Percentiles rank a stretch among this genome's conserved stretches.
Conservation (phyloP, 768 basidiomycete species). For the Tulasnella sp. region DNA sequence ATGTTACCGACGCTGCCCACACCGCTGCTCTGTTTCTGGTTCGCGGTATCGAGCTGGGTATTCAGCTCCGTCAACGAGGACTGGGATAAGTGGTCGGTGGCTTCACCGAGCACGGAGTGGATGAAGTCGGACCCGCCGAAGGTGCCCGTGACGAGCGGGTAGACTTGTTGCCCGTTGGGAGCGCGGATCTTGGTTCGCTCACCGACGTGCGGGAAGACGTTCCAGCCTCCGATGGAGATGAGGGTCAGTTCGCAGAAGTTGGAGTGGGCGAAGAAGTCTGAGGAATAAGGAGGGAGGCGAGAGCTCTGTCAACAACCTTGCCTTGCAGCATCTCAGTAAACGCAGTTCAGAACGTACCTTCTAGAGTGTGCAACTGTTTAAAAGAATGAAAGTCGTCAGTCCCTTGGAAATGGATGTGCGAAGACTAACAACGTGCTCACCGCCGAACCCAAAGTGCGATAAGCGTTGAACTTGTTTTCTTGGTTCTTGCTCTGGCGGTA, state of each 20-base stretch:
- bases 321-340: too few species aligned
- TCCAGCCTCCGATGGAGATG: conserved; percentile 53
- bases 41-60: conserved; percentile 58
- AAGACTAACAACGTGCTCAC: not conserved
- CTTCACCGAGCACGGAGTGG: conserved; percentile 62
- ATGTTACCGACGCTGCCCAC: conserved; percentile 25
- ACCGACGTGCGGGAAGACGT: conserved; percentile 84
- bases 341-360: not conserved
- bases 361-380: conserved; percentile 10
- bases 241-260: conserved; percentile 75
- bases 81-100: conserved; percentile 43
- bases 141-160: conserved; percentile 73
- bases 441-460: conserved; percentile 61
- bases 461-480: conserved; percentile 66
- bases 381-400: not conserved
- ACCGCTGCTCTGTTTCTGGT: conserved; percentile 13
- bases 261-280: conserved; percentile 10
- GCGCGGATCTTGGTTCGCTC: conserved; percentile 49
- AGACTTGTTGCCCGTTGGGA: conserved; percentile 61
- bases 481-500: conserved; percentile 45
- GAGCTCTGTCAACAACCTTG: not conserved
- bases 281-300: conserved; percentile 7
- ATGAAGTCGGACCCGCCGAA: conserved; percentile 74
- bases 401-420: not conserved
- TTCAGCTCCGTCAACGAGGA: conserved; percentile 84